Conservation (phyloP, 371 early-diverging fungal genomes). For the Gilbertella persicaria region DNA sequence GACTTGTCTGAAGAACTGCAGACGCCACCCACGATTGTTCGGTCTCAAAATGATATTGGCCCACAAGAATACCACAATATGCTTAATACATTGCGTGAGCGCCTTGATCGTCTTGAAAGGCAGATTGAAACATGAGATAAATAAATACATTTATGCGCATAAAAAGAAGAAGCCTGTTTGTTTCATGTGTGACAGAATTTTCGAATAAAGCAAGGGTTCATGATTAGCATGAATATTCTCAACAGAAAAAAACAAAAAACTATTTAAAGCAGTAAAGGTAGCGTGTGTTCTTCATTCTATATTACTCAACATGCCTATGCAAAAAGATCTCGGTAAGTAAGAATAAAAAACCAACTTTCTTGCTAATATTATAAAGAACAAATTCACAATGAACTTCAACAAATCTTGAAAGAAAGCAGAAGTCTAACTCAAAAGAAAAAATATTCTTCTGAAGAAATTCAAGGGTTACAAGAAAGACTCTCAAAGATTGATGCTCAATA, state of each 20-base stretch:
- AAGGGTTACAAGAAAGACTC: constrained; percentile 22
- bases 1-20: constrained; percentile 16
- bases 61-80: constrained; percentile 32
- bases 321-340: constrained; percentile 16
- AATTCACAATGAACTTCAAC: constrained; percentile 19
- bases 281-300: neutral
- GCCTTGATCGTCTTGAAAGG: constrained; percentile 30
- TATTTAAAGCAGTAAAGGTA: neutral
- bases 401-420: constrained; percentile 15
- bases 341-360: neutral
- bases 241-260: no score
- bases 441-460: constrained; percentile 20
- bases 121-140: constrained; percentile 22
- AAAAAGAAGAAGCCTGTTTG: no score
- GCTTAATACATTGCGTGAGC: constrained; percentile 27
- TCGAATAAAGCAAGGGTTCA: neutral
- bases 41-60: constrained; percentile 35
- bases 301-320: constrained; percentile 13
- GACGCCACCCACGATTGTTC: constrained; percentile 34
- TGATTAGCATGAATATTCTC: no score
- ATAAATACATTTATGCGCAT: no score
- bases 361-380: constrained; percentile 3
- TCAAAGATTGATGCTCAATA: constrained; percentile 30
- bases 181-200: no score
- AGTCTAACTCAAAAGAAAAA: constrained; percentile 7